Evolutionary conservation across 192 early-diverging fungal species (phyloP), one percentile per base, ranked within the genome.

Genomic region (Rhizophagus clarus): DNA sequence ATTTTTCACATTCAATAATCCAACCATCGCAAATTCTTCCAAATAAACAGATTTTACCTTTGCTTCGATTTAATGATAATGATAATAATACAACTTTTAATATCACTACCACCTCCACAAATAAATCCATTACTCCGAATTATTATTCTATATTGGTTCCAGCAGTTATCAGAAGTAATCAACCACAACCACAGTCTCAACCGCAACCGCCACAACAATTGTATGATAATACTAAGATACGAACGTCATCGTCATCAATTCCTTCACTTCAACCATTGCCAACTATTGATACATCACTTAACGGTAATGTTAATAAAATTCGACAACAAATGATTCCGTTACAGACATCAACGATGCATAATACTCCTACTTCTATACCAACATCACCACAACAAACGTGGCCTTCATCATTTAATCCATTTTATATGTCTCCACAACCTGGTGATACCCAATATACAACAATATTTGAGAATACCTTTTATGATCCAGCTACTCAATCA

Each of bases 371-470:
- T 15, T 12, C 64, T 20, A 67, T 67, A 31, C 31, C 26, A 67
- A 22, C 29, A 15, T 31, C 26, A 31, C 64, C 64, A 67, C 64
- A 67, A 32, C 64, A 67, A 67, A 2, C 64, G 6, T 67, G 64
- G 64, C 64, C 64, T 17, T 17, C 64, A 6, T 67, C 64, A 15
- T 67, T 67, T 28, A 67, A 32, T 67, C 2, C 64, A 32, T 67
- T 67, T 67, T 67, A 67, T 14, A 67, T 67, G 64, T 10, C 31
- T 12, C 64, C 64, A 31, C 26, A 67, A 31, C 15, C 64, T 67
- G 17, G 20, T 67, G 64, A 66, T 20, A 7, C 15, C 4, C 51
- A 56, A 22, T 56, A 56, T 56, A 56, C 51, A 22, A 56, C 51
- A 7, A 22, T 56, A 22, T 56, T 56, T 56, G 51, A 56, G 17